Evolutionary conservation across 306 rosid species (phyloP).

Genomic region (Datisca glomerata): DNA sequence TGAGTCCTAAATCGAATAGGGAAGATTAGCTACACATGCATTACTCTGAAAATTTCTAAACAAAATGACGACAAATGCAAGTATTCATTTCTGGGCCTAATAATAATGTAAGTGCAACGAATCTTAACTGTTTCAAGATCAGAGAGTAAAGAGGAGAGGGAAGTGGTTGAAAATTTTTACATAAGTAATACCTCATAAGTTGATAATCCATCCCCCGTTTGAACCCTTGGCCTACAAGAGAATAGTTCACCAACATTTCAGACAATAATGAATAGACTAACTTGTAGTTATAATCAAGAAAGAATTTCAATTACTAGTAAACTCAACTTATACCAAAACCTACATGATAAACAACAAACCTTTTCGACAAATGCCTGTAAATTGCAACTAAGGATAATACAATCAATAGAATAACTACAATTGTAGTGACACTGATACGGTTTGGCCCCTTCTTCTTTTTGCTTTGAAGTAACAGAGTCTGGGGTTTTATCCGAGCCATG

Average conservation of each 20-base stretch:
- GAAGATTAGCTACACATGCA: no score
- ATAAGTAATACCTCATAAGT: constrained; percentile 13
- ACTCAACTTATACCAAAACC: neutral
- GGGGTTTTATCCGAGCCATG: constrained; percentile 36
- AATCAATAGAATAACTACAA: constrained; percentile 17
- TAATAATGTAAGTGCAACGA: no score
- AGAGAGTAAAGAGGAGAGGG: neutral
- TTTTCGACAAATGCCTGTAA: constrained; percentile 22
- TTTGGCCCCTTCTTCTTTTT: constrained; percentile 32
- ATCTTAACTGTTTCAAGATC: no score
- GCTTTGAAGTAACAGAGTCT: constrained; percentile 26
- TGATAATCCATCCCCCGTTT: constrained; percentile 7
- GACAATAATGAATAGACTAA: no score
- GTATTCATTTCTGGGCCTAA: no score
- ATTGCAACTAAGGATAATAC: constrained; percentile 23
- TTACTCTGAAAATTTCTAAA: no score
- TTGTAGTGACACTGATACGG: constrained; percentile 24
- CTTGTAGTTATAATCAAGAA: no score
- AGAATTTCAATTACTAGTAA: no score
- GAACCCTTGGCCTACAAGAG: constrained; percentile 14
- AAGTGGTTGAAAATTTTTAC: neutral
- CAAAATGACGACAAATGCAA: no score
- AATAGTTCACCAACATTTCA: neutral
- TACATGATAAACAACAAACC: constrained; percentile 5
- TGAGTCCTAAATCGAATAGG: constrained; percentile 6